Evolutionary conservation across 768 basidiomycete genomes (phyloP).

Genomic region (Suillus lakei): DNA sequence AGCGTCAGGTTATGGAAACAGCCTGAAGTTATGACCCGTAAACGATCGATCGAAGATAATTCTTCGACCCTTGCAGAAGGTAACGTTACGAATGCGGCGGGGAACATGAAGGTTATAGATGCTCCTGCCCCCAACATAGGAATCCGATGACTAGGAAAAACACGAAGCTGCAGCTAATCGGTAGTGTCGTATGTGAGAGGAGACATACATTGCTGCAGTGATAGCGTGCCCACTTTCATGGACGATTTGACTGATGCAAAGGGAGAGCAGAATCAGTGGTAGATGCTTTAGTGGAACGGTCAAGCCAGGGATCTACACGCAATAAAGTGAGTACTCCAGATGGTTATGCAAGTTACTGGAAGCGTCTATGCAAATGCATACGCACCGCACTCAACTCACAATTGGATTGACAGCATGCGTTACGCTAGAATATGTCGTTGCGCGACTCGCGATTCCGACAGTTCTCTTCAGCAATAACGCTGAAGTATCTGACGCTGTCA

Average conservation of each 20-base stretch:
- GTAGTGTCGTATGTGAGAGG: not conserved
- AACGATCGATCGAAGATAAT: constrained; percentile 44
- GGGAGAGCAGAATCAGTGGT: constrained; percentile 63
- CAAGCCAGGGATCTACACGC: constrained; percentile 74
- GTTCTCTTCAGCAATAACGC: not conserved
- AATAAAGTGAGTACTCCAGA: not conserved
- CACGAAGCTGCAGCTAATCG: constrained; percentile 2
- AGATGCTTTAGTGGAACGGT: constrained; percentile 79
- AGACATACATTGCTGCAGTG: constrained; percentile 70
- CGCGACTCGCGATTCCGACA: not conserved
- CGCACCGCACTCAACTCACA: constrained; percentile 28
- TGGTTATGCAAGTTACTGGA: constrained; percentile 1
- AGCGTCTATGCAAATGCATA: not conserved
- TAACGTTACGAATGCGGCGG: constrained; percentile 77
- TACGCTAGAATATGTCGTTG: constrained; percentile 3
- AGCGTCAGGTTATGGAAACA: constrained; percentile 78
- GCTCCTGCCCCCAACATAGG: constrained; percentile 65
- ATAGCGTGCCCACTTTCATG: constrained; percentile 86
- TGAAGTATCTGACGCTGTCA: constrained; percentile 5
- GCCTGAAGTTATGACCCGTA: constrained; percentile 74
- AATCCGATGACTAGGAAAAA: constrained; percentile 58
- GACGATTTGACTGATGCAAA: constrained; percentile 68
- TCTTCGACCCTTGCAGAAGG: constrained; percentile 45
- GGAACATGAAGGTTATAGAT: constrained; percentile 65
- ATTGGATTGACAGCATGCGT: constrained; percentile 30